phyloP scores from a whole-genome alignment of 257 asterid species.

The Fraxinus excelsior region DNA sequence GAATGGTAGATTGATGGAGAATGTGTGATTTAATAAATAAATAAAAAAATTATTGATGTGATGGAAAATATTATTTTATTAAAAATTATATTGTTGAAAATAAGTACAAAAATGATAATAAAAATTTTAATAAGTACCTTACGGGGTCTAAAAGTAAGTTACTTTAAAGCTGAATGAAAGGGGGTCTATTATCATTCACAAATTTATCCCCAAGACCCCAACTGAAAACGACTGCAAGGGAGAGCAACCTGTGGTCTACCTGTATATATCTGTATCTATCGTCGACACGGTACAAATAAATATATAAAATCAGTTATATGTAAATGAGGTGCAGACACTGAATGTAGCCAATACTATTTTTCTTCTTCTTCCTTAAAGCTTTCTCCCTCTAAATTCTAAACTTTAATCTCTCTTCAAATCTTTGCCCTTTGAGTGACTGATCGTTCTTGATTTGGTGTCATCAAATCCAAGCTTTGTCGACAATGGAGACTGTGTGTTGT shows the following conservation, averaged over 20 bases:
- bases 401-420: constrained; percentile 10
- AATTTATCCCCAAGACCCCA: constrained; percentile 18
- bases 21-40: too few species aligned
- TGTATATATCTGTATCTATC: constrained; percentile 19
- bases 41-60: too few species aligned
- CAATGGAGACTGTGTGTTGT: constrained; percentile 51
- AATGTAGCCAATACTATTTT: neutral
- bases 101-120: too few species aligned
- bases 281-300: constrained; percentile 1
- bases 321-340: constrained; percentile 17
- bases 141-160: too few species aligned
- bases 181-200: constrained; percentile 1
- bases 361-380: neutral
- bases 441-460: neutral
- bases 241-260: constrained; percentile 31
- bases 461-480: neutral
- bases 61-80: too few species aligned
- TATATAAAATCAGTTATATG: neutral
- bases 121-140: too few species aligned
- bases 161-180: neutral
- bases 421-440: neutral
- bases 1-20: too few species aligned
- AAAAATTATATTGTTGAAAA: too few species aligned
- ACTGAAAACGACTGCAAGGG: constrained; percentile 34
- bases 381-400: constrained; percentile 4